These are phyloP conservation scores for Schrenkiella parvula DNA, from an alignment of 345 rosid genomes.

Conservation along the genomic window DNA sequence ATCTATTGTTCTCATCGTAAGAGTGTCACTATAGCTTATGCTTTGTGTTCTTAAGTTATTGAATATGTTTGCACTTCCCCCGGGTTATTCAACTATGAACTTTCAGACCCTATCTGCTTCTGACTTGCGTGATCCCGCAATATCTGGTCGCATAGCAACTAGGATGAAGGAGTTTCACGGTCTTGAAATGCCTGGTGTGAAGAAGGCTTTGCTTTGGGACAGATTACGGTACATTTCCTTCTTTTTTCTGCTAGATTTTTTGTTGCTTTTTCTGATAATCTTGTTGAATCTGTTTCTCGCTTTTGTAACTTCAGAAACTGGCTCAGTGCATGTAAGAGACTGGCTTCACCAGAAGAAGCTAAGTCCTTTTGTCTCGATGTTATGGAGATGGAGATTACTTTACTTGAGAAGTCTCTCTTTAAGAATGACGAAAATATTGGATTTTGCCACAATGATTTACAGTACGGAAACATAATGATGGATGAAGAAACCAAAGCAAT, in stretches of 20 bases:
- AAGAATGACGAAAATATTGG: slow-evolving; percentile 43
- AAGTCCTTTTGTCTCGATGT: slow-evolving; percentile 55
- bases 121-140: slow-evolving; percentile 72
- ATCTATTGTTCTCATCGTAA: too few relatives aligned
- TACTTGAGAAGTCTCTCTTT: slow-evolving; percentile 52
- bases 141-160: slow-evolving; percentile 68
- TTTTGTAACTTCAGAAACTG: slow-evolving; percentile 48
- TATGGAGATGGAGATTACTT: slow-evolving; percentile 54
- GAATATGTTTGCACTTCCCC: not conserved
- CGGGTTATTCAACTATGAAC: not conserved
- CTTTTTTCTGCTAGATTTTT: not conserved
- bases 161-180: slow-evolving; percentile 82
- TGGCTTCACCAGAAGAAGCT: slow-evolving; percentile 64
- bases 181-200: slow-evolving; percentile 74
- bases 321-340: slow-evolving; percentile 54
- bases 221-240: slow-evolving; percentile 57
- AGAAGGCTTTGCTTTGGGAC: slow-evolving; percentile 60
- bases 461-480: slow-evolving; percentile 96
- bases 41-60: too few relatives aligned
- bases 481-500: slow-evolving; percentile 77
- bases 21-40: too few relatives aligned
- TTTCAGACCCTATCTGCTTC: slow-evolving; percentile 75
- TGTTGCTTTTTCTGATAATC: not conserved
- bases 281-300: not conserved
- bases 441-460: slow-evolving; percentile 94